Conservation (phyloP, 768 basidiomycete species). For the Saitozyma sp. region DNA sequence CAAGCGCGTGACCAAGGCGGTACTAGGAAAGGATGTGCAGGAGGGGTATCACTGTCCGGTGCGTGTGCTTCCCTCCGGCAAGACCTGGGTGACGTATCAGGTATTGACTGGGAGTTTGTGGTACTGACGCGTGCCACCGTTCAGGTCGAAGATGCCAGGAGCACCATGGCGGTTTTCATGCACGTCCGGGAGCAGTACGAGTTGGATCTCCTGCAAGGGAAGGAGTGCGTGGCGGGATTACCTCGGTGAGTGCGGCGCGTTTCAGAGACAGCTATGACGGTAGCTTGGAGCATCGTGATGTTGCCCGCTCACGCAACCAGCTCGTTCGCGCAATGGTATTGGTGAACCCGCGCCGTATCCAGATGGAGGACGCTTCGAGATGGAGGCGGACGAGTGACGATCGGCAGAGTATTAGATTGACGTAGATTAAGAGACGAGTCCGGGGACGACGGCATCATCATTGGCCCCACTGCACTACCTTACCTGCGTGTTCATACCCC, state of each 20-base stretch:
- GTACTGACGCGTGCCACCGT: neutral
- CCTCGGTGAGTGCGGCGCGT: conserved; percentile 18
- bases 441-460: no score
- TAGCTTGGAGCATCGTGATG: neutral
- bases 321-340: conserved; percentile 2
- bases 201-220: conserved; percentile 17
- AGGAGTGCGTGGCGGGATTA: conserved; percentile 35
- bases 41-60: conserved; percentile 65
- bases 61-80: neutral
- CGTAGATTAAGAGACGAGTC: neutral
- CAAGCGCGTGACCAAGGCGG: conserved; percentile 73
- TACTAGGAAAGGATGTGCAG: conserved; percentile 76
- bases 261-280: no score
- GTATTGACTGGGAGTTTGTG: neutral
- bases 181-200: conserved; percentile 40
- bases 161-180: conserved; percentile 82
- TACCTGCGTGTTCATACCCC: no score
- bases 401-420: neutral
- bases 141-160: conserved; percentile 86
- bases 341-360: neutral
- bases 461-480: no score
- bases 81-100: neutral
- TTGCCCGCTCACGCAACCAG: neutral
- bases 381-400: neutral
- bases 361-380: no score